Base-by-base conservation (phyloP, 78 protist genomes). In the Dictyostelium firmibasis region DNA sequence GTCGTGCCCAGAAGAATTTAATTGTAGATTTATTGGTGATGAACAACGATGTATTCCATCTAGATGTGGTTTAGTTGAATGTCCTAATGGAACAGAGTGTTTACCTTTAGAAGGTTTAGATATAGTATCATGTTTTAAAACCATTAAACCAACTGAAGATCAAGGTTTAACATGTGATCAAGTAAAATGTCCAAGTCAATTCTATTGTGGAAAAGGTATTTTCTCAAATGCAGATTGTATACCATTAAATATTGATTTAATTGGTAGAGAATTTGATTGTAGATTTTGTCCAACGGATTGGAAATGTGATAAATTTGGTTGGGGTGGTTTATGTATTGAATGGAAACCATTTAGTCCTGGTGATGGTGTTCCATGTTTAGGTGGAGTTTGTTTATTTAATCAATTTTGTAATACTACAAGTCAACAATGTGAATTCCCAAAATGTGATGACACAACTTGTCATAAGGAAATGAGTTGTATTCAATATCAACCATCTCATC, bases 311-410 rank as follows among this genome's bases (percentile, higher is more conserved):
- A 27, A 38, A 86, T 86, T 86, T 86, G 92, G 92, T 10, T 86
- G 92, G 92, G 92, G 92, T 60, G 83, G 72, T 0, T 9, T 86
- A n/a, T 86, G 92, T 77, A 76, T 79, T 9, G 92, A 86, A 57
- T 86, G 92, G 92, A 53, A 44, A 14, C 83, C 72, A 6, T 11
- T 8, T 20, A 29, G 36, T 14, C 18, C 72, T 8, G 50, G 23
- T n/a, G 82, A 29, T 43, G 85, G 85, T 50, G 13, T 31, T 4
- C 67, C 79, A 3, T 86, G 92, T 38, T 57, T 36, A 50, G 84
- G 77, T 53, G 72, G 41, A 3, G 31, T 44, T 4, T 86, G 92
- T 86, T 33, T 86, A n/a, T 53, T 69, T 8, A 44, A 72, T 29
- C 92, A 86, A 67, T 60, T 25, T 57, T 86, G 92, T 60, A 86